Evolutionary conservation across 768 basidiomycete genomes (phyloP), one percentile per base, ranked within the genome.

Genomic region (Gymnopilus dilepis): DNA sequence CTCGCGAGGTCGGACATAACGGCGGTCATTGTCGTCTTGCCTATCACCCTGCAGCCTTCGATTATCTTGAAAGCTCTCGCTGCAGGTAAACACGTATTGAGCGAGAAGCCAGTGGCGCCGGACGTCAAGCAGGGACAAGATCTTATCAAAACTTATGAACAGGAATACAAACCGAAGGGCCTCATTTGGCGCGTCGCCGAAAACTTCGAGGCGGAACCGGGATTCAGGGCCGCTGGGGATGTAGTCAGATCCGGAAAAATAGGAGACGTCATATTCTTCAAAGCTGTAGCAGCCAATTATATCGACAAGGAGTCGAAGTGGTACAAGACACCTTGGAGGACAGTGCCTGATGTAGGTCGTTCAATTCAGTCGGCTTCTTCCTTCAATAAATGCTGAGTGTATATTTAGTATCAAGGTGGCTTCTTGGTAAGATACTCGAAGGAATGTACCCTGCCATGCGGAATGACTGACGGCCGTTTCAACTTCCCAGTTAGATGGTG

Each of bases 21-120:
- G 17, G 86, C 87, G 21, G 91, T 95, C 31, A 82, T 93, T 70
- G 77, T 95, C 54, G 87, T 84, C 5, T 79, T 96, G 11, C 94
- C 94, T 0, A 95, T 96, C 70, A 82, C 86, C 0, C 67, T 81
- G 4, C 93, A 94, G 72, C 92, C 94, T 2, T 73, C 76, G 17
- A 77, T 95, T 60, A 78, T 96, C 57, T 73, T 84, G 59, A 84
- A 83, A 68, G 83, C 85, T 0, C 76, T 90, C 37, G 83, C 78
- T 0, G 90, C 91, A 2, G 91, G 94, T 26, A 97, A 96, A 76
- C 91, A 95, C 70, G 92, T 96, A 51, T 71, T 95, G 61, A 90
- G 89, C 73, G 94, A 97, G 79, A 96, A 96, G 70, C 95, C 95
- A 6, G 82, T 95, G 13, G 92, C 87, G 3, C 80, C 87, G 41